Evolutionary conservation across 2,329 filamentous ascomycete species (phyloP).

Genomic region (Botryotinia narcissicola): DNA sequence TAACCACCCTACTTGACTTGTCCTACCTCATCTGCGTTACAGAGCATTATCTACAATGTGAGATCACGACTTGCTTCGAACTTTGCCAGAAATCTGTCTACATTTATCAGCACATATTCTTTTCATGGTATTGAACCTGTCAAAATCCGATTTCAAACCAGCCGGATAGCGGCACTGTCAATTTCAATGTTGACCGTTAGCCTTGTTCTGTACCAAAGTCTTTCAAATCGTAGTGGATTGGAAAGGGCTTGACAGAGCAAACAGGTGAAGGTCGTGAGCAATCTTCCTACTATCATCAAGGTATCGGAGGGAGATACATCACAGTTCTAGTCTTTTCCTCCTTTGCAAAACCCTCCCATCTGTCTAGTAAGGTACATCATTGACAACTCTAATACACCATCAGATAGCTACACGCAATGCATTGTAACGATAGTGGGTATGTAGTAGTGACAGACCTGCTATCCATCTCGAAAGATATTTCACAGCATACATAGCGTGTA

Average conservation of each 20-base stretch:
- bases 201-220: background rate
- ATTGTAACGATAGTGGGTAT: background rate
- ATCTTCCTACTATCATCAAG: background rate
- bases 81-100: background rate
- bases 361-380: background rate
- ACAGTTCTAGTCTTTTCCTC: background rate
- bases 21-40: background rate
- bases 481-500: too few relatives aligned
- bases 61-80: background rate
- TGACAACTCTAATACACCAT: too few relatives aligned
- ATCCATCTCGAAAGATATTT: background rate
- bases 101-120: too few relatives aligned
- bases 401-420: background rate
- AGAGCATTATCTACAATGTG: background rate
- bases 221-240: too few relatives aligned
- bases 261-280: background rate
- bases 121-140: background rate
- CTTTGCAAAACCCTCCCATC: rapidly evolving
- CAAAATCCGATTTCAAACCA: too few relatives aligned
- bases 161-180: background rate
- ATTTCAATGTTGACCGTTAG: background rate
- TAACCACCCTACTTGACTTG: background rate
- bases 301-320: background rate
- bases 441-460: background rate
- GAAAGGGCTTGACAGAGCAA: background rate